Base-by-base conservation (phyloP, 106 monocot genomes). In the Alisma plantagoaquatica region DNA sequence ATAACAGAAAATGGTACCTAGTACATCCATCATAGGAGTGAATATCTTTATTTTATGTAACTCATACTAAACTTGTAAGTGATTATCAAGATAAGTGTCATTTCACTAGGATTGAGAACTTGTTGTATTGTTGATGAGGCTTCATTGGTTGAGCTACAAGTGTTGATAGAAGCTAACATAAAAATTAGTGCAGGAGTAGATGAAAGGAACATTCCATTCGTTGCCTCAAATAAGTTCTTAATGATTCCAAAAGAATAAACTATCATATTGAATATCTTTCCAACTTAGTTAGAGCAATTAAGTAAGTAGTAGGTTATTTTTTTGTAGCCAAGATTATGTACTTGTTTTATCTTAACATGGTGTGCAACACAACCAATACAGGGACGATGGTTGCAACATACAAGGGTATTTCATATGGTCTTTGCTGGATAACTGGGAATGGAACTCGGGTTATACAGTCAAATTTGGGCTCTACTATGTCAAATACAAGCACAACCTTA, bases 1-100 rank as follows among this genome's bases (percentile, higher is more conserved):
- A 81, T 87, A 27, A 87, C 86, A 42, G 86, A 87, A 75, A 87
- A 87, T 65, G 86, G 86, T 81, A 65, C 20, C 33, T 0, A 3
- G 11, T 5, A 19, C 14, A 38, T 38, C 35, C n/a, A n/a, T n/a
- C n/a, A n/a, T n/a, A n/a, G n/a, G n/a, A n/a, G n/a, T n/a, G n/a
- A n/a, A n/a, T 38, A 38, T 14, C 5, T 38, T 38, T 38, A 38
- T 6, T 38, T 38, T 38, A 38, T 7, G 14, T 7, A 16, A 49
- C 0, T 7, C 10, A 9, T 2, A 16, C 10, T 49, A 23, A 4
- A 49, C 48, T 2, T 46, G 46, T n/a, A n/a, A n/a, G n/a, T n/a
- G n/a, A n/a, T n/a, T n/a, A n/a, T n/a, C n/a, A n/a, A n/a, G n/a
- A n/a, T n/a, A 10, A 46, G 4, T 12, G 16, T 46, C 18, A 46